A percentile compares a stretch with the other conserved stretches of the same genome.
Conservation (phyloP, 2,329 filamentous ascomycete species). For the Fusarium sp. region DNA sequence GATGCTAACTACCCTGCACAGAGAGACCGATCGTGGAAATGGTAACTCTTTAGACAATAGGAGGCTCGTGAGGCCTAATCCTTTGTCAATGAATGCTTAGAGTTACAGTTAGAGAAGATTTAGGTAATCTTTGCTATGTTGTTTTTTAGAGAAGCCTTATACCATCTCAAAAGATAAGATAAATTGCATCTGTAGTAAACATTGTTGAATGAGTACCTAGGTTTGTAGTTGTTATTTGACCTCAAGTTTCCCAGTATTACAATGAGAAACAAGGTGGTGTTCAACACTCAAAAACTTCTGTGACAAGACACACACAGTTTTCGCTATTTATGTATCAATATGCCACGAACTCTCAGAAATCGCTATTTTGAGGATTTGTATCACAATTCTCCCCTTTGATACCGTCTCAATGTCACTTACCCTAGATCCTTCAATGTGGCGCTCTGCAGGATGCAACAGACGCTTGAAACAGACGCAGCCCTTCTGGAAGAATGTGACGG, state of each 20-base stretch:
- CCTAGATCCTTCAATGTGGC: not conserved
- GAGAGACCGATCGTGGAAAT: not conserved
- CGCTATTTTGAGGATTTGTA: not conserved
- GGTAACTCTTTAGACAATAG: no score
- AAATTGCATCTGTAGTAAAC: not conserved
- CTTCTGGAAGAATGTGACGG: slow-evolving; percentile 1
- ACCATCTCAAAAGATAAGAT: not conserved
- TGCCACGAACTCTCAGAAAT: not conserved
- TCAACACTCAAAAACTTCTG: not conserved
- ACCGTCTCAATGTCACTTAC: not conserved
- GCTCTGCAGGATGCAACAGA: not conserved
- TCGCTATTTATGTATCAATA: not conserved
- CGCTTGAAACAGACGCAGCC: not conserved
- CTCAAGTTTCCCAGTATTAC: not conserved
- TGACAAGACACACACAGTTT: not conserved
- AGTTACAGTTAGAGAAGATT: no score
- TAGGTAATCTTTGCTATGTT: no score
- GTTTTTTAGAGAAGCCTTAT: no score
- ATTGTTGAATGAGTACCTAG: not conserved
- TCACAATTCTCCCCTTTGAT: not conserved
- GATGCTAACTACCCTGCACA: not conserved
- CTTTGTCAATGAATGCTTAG: no score
- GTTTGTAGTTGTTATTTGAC: not conserved
- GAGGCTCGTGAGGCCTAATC: no score
- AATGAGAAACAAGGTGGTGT: not conserved